Evolutionary conservation across 2,329 filamentous ascomycete genomes (phyloP).

Genomic region (Myriosclerotinia scirpicola): DNA sequence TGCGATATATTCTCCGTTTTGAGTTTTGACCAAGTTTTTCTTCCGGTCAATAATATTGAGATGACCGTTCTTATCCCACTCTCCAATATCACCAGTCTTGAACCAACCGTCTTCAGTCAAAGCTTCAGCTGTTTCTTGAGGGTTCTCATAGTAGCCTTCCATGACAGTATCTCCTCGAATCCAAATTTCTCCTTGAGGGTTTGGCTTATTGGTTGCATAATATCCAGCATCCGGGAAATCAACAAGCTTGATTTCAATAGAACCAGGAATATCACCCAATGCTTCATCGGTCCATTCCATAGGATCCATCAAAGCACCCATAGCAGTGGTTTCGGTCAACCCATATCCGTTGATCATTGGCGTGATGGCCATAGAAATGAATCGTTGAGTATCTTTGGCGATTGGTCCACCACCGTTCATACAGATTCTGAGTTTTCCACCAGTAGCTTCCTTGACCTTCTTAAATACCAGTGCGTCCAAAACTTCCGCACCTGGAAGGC

Average conservation of each 20-base stretch:
- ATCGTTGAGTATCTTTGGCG: constrained; percentile 80
- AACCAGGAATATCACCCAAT: constrained; percentile 75
- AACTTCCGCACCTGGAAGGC: constrained; percentile 64
- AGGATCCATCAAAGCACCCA: constrained; percentile 79
- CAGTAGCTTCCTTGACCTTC: constrained; percentile 87
- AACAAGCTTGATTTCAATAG: constrained; percentile 86
- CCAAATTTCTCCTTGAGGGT: constrained; percentile 88
- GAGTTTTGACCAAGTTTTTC: constrained; percentile 97
- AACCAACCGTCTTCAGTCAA: constrained; percentile 91
- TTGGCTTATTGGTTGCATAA: constrained; percentile 62
- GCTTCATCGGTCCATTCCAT: constrained; percentile 76
- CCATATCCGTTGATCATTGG: constrained; percentile 96
- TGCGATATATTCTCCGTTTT: constrained; percentile 94
- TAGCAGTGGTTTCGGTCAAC: constrained; percentile 87
- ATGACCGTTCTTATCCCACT: constrained; percentile 79
- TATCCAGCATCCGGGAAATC: constrained; percentile 90
- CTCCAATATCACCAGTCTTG: constrained; percentile 93
- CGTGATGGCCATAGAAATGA: constrained; percentile 87
- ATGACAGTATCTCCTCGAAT: constrained; percentile 78
- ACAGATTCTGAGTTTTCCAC: constrained; percentile 82
- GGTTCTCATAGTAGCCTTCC: constrained; percentile 78
- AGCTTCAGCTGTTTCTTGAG: constrained; percentile 76
- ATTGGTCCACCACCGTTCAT: constrained; percentile 95
- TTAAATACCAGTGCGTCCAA: constrained; percentile 86
- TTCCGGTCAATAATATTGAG: constrained; percentile 89